Conservation (phyloP, 257 asterid genomes). For the Lantana camara region DNA sequence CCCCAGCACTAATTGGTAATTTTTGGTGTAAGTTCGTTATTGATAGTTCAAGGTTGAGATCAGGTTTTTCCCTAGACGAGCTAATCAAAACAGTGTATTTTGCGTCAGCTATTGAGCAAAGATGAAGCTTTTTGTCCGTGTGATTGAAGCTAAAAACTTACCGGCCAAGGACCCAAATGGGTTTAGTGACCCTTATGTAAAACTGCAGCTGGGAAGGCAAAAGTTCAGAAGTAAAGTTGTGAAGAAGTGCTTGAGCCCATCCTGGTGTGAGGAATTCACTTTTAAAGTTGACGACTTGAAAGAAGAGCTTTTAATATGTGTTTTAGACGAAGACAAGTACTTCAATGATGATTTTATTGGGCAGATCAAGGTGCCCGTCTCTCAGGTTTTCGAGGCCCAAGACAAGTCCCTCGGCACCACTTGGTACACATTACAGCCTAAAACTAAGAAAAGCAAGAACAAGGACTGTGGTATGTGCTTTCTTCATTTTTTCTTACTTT, state of each 20-base stretch:
- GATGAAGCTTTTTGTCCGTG: conserved; percentile 92
- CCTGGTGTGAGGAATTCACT: conserved; percentile 93
- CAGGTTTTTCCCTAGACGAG: conserved; percentile 2
- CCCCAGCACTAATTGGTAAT: not conserved
- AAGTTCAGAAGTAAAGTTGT: conserved; percentile 76
- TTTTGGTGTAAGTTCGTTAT: conserved; percentile 18
- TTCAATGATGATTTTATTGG: conserved; percentile 92
- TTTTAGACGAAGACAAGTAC: conserved; percentile 92
- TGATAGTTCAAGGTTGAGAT: conserved; percentile 24
- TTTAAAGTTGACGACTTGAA: conserved; percentile 84
- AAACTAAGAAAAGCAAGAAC: conserved; percentile 74
- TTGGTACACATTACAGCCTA: conserved; percentile 89
- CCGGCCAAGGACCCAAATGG: conserved; percentile 93
- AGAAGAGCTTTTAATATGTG: conserved; percentile 75
- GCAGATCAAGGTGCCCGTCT: conserved; percentile 64
- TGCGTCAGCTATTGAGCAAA: not conserved
- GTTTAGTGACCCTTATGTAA: conserved; percentile 92
- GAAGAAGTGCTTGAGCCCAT: conserved; percentile 83
- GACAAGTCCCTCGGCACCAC: conserved; percentile 86
- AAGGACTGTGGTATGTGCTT: conserved; percentile 67
- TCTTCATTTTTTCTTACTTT: conserved; percentile 3
- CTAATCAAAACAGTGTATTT: conserved; percentile 1
- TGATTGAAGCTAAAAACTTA: conserved; percentile 76
- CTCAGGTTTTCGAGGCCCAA: conserved; percentile 72
- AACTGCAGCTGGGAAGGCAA: conserved; percentile 84